Evolutionary conservation across 129 eudicot genomes (phyloP).

Genomic region (Tagetes erecta): DNA sequence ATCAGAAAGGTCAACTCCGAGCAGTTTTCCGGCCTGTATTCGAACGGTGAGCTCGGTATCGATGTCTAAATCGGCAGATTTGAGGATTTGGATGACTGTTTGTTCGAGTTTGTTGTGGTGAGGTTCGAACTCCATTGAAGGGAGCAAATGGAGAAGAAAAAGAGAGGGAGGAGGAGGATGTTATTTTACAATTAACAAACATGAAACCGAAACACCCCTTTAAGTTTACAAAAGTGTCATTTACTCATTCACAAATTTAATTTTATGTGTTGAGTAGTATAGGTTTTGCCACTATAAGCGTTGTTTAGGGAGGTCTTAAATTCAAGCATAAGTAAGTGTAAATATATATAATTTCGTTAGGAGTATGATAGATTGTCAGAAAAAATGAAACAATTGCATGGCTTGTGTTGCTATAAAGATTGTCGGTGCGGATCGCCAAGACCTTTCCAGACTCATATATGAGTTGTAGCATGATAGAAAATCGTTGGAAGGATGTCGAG

Average conservation of each 20-base stretch:
- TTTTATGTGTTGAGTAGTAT: too few species aligned
- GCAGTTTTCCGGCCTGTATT: constrained; percentile 45
- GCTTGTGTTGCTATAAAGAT: too few species aligned
- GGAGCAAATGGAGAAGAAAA: constrained; percentile 16
- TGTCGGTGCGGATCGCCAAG: too few species aligned
- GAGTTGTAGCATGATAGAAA: neutral
- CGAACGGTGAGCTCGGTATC: constrained; percentile 64
- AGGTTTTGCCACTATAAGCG: too few species aligned
- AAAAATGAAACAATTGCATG: too few species aligned
- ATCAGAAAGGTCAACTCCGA: constrained; percentile 52
- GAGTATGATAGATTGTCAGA: too few species aligned
- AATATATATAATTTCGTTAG: too few species aligned
- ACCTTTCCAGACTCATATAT: too few species aligned
- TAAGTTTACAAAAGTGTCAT: neutral
- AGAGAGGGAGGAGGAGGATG: constrained; percentile 8
- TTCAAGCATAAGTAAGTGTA: too few species aligned
- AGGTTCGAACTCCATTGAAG: constrained; percentile 41
- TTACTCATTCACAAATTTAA: neutral
- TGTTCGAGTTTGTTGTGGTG: constrained; percentile 47
- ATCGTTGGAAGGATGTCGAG: neutral
- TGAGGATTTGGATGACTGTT: constrained; percentile 53
- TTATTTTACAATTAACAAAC: neutral
- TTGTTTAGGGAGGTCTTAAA: too few species aligned
- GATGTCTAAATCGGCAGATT: constrained; percentile 54
- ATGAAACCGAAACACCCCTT: neutral